A percentile compares a stretch with the other conserved stretches of the same genome.
Conservation (phyloP, 768 basidiomycete species). For the Galerina sulciceps region DNA sequence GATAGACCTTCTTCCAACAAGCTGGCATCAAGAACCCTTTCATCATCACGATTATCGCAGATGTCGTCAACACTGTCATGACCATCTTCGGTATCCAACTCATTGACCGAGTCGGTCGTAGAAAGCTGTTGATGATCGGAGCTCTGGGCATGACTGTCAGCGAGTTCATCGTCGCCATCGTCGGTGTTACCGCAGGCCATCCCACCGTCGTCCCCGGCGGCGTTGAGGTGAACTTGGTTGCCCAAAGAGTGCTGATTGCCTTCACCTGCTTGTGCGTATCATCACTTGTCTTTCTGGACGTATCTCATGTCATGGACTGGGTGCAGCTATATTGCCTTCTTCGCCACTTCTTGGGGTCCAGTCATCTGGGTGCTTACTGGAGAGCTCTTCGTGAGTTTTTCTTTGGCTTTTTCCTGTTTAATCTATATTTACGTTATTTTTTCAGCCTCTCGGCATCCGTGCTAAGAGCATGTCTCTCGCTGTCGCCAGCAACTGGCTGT, state of each 20-base stretch:
- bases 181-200: conserved; percentile 36
- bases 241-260: conserved; percentile 62
- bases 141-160: conserved; percentile 82
- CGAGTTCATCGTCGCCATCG: conserved; percentile 72
- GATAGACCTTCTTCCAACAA: conserved; percentile 69
- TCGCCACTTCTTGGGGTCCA: conserved; percentile 70
- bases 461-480: conserved; percentile 80
- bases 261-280: conserved; percentile 54
- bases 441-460: conserved; percentile 68
- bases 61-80: conserved; percentile 76
- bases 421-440: background rate
- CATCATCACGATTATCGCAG: conserved; percentile 55
- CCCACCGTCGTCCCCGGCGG: conserved; percentile 9
- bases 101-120: conserved; percentile 81
- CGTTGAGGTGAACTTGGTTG: conserved; percentile 39
- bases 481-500: conserved; percentile 55
- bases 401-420: background rate
- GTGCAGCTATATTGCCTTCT: conserved; percentile 40
- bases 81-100: conserved; percentile 79
- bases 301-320: background rate
- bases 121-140: conserved; percentile 76
- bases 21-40: conserved; percentile 59
- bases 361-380: conserved; percentile 68
- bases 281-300: background rate
- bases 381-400: conserved; percentile 63